Percentiles rank a stretch among this genome's conserved stretches.
Evolutionary conservation across 768 basidiomycete genomes (phyloP).

Genomic region (Agaricus blazei): DNA sequence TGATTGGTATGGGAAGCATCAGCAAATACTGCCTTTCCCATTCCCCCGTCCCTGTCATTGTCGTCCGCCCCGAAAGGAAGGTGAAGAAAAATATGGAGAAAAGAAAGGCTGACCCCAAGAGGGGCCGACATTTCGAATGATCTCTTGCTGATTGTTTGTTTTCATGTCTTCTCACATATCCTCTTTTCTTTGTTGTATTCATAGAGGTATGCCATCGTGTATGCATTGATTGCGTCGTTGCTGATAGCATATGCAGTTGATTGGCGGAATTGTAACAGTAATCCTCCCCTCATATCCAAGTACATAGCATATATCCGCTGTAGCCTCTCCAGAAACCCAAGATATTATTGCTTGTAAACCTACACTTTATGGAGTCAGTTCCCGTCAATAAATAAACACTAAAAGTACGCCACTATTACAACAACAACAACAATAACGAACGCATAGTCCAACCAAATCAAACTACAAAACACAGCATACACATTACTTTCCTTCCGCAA

Average conservation of each 20-base stretch:
- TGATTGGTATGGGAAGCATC: slow-evolving; percentile 41
- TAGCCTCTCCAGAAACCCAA: not conserved
- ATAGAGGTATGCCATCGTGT: not conserved
- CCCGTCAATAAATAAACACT: no score
- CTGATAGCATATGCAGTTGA: no score
- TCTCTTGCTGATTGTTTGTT: not conserved
- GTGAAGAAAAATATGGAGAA: slow-evolving; percentile 83
- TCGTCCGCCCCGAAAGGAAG: slow-evolving; percentile 87
- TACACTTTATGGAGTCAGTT: no score
- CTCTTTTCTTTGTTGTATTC: not conserved
- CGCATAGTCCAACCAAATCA: not conserved
- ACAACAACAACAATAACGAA: not conserved
- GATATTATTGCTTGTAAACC: no score
- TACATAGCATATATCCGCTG: not conserved
- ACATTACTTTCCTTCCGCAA: slow-evolving; percentile 17
- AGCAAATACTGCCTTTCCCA: slow-evolving; percentile 80
- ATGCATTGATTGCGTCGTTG: no score
- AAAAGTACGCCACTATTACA: no score
- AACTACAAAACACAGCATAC: not conserved
- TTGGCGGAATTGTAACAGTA: not conserved
- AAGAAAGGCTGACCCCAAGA: slow-evolving; percentile 82
- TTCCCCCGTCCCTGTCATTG: slow-evolving; percentile 94
- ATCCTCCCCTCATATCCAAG: no score
- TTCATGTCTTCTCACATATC: no score
- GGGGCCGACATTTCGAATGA: slow-evolving; percentile 71